These are phyloP conservation scores for Musa itinerans DNA, from an alignment of 176 grass and related monocot genomes.

Conservation along the genomic window DNA sequence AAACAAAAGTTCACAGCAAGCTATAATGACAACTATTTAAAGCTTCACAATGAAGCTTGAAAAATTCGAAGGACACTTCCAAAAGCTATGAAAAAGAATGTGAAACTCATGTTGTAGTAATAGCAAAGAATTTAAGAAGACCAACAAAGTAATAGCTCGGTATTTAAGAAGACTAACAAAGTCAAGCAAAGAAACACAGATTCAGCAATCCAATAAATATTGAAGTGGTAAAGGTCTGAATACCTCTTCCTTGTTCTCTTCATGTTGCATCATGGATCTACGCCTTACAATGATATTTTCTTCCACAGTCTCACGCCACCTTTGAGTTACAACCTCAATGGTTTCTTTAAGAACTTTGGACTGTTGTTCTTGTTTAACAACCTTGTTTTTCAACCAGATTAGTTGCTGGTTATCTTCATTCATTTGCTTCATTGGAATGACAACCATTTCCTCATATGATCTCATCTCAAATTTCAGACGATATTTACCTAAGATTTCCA, in stretches of 20 bases:
- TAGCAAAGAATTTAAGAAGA: too few species aligned
- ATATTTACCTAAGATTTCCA: slow-evolving; percentile 46
- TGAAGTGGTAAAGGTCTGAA: too few species aligned
- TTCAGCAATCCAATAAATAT: slow-evolving; percentile 1
- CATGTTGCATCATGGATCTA: slow-evolving; percentile 49
- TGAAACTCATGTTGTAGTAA: too few species aligned
- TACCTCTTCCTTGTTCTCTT: slow-evolving; percentile 67
- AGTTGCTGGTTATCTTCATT: slow-evolving; percentile 75
- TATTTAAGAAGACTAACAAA: too few species aligned
- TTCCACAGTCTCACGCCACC: slow-evolving; percentile 41
- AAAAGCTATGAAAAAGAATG: too few species aligned
- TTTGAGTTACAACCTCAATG: slow-evolving; percentile 33
- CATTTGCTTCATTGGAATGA: slow-evolving; percentile 72
- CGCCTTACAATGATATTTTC: slow-evolving; percentile 39
- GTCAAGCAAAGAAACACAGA: too few species aligned
- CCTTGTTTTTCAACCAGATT: slow-evolving; percentile 46
- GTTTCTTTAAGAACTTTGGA: slow-evolving; percentile 56
- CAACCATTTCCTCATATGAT: slow-evolving; percentile 91
- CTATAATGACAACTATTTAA: too few species aligned
- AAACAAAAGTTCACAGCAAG: too few species aligned
- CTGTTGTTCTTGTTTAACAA: slow-evolving; percentile 39
- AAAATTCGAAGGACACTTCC: too few species aligned
- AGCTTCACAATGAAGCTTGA: too few species aligned
- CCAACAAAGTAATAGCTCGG: too few species aligned
- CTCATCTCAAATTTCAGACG: slow-evolving; percentile 59